phyloP scores from a whole-genome alignment of 768 basidiomycete species.

The Boletus sp. region DNA sequence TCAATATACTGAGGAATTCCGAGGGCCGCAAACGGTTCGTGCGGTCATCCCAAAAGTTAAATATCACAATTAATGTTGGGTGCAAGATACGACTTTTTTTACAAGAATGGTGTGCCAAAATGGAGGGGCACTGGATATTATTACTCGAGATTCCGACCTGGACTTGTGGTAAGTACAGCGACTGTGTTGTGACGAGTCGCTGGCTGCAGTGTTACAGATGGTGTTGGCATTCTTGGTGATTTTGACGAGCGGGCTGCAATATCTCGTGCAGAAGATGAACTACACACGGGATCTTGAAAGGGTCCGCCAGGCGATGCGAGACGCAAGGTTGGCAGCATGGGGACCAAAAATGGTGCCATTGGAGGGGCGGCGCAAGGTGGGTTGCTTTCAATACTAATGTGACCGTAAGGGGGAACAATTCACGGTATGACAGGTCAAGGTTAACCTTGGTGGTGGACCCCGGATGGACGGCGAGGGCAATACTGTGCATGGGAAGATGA shows the following conservation, averaged over 20 bases:
- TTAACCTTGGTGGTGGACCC: conserved; percentile 57
- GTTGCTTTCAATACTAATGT: conserved; percentile 8
- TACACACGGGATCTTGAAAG: conserved; percentile 68
- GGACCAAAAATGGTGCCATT: conserved; percentile 68
- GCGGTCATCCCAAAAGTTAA: not conserved
- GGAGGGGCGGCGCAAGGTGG: conserved; percentile 66
- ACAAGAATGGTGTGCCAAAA: conserved; percentile 94
- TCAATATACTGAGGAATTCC: conserved; percentile 71
- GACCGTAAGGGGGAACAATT: conserved; percentile 5
- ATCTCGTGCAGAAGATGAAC: conserved; percentile 73
- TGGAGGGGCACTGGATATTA: conserved; percentile 98
- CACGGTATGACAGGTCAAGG: conserved; percentile 53
- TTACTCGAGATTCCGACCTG: conserved; percentile 94
- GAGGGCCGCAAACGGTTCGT: conserved; percentile 76
- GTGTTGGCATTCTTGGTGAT: conserved; percentile 75
- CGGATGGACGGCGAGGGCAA: conserved; percentile 57
- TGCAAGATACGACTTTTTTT: conserved; percentile 87
- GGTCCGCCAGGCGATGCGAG: conserved; percentile 55
- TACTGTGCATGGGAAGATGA: conserved; percentile 43
- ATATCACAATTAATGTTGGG: not conserved
- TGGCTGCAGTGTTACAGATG: conserved; percentile 40
- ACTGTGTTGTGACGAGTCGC: conserved; percentile 1
- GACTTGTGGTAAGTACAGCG: conserved; percentile 58
- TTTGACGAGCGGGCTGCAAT: conserved; percentile 79
- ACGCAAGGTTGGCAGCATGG: conserved; percentile 78